A percentile compares a stretch with the other conserved stretches of the same genome.
These are phyloP conservation scores for Aspergillus sp. DNA, from an alignment of 2,329 filamentous ascomycete species.

Conservation along the genomic window DNA sequence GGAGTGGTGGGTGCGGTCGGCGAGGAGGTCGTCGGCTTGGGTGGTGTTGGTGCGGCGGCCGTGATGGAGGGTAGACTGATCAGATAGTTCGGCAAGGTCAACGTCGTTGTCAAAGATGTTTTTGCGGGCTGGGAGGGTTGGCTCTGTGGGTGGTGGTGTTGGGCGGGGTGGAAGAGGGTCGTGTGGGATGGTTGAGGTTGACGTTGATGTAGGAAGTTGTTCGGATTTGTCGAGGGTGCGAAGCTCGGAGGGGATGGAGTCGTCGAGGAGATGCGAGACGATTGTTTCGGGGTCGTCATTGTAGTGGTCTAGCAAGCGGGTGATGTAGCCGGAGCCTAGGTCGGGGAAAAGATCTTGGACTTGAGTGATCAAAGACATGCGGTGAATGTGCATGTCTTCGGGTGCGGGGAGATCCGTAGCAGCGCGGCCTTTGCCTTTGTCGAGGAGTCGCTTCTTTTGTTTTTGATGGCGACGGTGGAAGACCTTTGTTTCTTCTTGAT, in stretches of 20 bases:
- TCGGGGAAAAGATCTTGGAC: conserved; percentile 94
- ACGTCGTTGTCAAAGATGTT: conserved; percentile 77
- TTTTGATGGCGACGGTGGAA: conserved; percentile 48
- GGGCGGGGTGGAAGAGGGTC: conserved; percentile 52
- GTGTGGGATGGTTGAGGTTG: conserved; percentile 52
- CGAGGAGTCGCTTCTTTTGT: conserved; percentile 31
- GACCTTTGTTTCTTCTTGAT: conserved; percentile 41
- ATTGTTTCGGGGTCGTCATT: conserved; percentile 75
- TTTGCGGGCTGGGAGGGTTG: conserved; percentile 52
- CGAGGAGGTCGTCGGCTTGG: conserved; percentile 72
- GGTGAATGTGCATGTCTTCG: conserved; percentile 70
- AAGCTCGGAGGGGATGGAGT: conserved; percentile 70
- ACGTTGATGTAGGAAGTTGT: conserved; percentile 42
- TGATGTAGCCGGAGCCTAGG: conserved; percentile 78
- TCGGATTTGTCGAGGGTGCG: conserved; percentile 65
- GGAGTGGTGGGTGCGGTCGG: conserved; percentile 61
- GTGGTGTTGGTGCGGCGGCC: conserved; percentile 69
- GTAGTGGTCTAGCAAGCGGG: conserved; percentile 78
- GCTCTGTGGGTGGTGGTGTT: conserved; percentile 24
- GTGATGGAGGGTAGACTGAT: conserved; percentile 65
- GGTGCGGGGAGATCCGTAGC: conserved; percentile 29
- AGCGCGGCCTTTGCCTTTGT: conserved; percentile 47
- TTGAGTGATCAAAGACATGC: conserved; percentile 80
- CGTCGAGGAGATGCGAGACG: conserved; percentile 78
- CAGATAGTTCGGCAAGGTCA: conserved; percentile 69